Percentiles rank a stretch among this genome's conserved stretches.
These are phyloP conservation scores for Picochlorum sp. DNA, from an alignment of 139 green algal species.

Conservation along the genomic window DNA sequence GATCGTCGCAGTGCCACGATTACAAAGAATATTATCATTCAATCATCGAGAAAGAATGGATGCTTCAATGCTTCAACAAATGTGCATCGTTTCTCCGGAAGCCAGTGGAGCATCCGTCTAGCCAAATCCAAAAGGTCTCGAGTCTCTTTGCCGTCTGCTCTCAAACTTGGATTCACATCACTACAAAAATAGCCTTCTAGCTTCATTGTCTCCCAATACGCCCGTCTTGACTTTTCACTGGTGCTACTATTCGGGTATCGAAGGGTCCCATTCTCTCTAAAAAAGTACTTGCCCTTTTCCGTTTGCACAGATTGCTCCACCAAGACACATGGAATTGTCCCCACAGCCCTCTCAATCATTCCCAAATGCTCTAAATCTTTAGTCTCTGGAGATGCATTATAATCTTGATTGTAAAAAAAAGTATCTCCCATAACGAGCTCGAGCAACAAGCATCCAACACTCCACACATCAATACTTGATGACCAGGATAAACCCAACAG, in stretches of 20 bases:
- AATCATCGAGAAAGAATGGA: conserved; percentile 57
- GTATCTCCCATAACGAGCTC: conserved; percentile 87
- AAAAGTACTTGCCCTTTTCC: no score
- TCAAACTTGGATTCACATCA: no score
- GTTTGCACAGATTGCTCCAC: background rate
- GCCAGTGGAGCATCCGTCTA: conserved; percentile 49
- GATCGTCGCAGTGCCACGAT: no score
- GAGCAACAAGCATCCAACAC: conserved; percentile 90
- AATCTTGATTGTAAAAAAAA: conserved; percentile 94
- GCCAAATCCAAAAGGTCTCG: conserved; percentile 33
- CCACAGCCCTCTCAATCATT: conserved; percentile 96
- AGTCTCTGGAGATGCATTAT: no score
- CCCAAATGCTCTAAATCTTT: conserved; percentile 93
- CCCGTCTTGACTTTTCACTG: no score
- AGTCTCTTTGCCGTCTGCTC: no score
- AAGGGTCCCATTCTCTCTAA: no score
- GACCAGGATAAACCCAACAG: conserved; percentile 91
- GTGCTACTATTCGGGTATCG: no score
- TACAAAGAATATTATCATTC: no score
- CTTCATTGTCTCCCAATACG: no score
- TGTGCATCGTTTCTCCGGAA: conserved; percentile 56
- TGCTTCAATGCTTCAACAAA: conserved; percentile 70
- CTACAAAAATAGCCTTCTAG: no score
- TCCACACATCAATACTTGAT: conserved; percentile 92
- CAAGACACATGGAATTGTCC: conserved; percentile 52